These are phyloP conservation scores for Lipomyces yarrowii DNA, from an alignment of 1,139 yeast species.

Conservation along the genomic window DNA sequence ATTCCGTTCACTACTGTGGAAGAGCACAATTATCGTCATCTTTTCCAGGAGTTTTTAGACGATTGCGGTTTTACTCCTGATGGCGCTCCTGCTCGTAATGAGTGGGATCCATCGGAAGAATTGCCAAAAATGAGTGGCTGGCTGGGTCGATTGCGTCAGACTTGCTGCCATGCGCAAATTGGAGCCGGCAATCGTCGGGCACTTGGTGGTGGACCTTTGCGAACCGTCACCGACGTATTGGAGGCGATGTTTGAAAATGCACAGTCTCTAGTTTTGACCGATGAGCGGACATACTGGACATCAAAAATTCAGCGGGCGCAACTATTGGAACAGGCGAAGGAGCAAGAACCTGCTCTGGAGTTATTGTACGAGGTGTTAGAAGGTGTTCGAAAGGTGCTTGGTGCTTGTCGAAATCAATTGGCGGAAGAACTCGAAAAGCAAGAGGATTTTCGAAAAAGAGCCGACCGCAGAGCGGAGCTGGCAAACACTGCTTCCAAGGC, in stretches of 20 bases:
- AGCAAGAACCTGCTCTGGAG: conserved; percentile 54
- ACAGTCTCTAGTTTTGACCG: conserved; percentile 50
- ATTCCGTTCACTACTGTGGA: conserved; percentile 81
- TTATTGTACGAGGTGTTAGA: conserved; percentile 49
- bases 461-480: conserved; percentile 34
- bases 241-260: conserved; percentile 62
- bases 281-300: conserved; percentile 54
- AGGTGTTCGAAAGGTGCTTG: conserved; percentile 37
- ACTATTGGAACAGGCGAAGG: conserved; percentile 56
- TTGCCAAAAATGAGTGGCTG: conserved; percentile 47
- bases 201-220: conserved; percentile 38
- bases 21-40: conserved; percentile 73
- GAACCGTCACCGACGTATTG: conserved; percentile 68
- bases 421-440: conserved; percentile 35
- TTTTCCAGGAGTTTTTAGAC: conserved; percentile 61
- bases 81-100: conserved; percentile 52
- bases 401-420: conserved; percentile 38
- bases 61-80: conserved; percentile 61
- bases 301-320: conserved; percentile 61
- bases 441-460: conserved; percentile 29
- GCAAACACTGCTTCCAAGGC: conserved; percentile 31
- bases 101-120: conserved; percentile 31
- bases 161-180: conserved; percentile 81
- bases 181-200: conserved; percentile 50
- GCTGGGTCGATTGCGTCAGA: conserved; percentile 69